Conservation (phyloP, 257 asterid species). For the Voacanga thouarsii region DNA sequence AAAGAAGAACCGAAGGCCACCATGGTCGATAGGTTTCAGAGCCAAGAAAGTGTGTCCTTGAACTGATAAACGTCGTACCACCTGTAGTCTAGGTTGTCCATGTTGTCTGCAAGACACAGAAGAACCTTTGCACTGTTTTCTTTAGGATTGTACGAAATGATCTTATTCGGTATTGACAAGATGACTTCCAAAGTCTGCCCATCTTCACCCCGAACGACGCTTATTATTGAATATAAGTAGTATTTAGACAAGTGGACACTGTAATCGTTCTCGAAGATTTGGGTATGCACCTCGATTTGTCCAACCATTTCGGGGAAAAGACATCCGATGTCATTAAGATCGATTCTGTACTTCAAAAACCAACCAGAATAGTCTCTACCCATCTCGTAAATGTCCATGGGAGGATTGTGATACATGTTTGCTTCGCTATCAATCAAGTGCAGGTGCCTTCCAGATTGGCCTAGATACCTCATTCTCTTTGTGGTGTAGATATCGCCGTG, state of each 20-base stretch:
- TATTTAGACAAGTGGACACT: background rate
- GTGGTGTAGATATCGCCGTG: background rate
- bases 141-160: conserved; percentile 13
- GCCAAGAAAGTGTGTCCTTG: conserved; percentile 5
- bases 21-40: background rate
- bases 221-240: background rate
- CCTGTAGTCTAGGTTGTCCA: background rate
- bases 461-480: background rate
- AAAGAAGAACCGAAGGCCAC: background rate
- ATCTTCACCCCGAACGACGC: background rate
- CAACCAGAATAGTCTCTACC: background rate
- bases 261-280: background rate
- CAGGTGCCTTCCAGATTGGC: conserved; percentile 2
- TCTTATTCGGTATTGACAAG: background rate
- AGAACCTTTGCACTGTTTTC: background rate
- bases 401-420: background rate
- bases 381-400: conserved; percentile 8
- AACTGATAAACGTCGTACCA: conserved; percentile 7
- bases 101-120: background rate
- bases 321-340: background rate
- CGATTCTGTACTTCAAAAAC: conserved; percentile 13
- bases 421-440: conserved; percentile 14
- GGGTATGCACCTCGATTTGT: background rate
- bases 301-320: conserved; percentile 6
- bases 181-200: background rate